phyloP scores from a whole-genome alignment of 2,329 filamentous ascomycete species.

The Trichoderma arundinaceum region DNA sequence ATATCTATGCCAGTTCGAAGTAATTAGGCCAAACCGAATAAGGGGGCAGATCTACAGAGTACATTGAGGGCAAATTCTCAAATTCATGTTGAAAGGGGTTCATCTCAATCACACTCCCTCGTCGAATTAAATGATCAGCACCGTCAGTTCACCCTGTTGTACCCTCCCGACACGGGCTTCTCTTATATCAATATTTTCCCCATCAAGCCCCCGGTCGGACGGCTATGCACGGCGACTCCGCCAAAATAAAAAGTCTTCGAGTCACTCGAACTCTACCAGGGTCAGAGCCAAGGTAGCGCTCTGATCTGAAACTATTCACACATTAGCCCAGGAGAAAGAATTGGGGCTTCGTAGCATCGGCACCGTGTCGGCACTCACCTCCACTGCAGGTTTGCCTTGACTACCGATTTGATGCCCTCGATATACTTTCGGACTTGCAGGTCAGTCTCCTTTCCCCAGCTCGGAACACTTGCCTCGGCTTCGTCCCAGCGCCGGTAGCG shows the following conservation, averaged over 20 bases:
- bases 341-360: too few species aligned
- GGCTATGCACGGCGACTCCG: background rate
- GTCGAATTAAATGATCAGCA: too few species aligned
- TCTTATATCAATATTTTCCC: too few species aligned
- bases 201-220: too few species aligned
- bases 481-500: conserved; percentile 35
- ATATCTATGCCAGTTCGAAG: too few species aligned
- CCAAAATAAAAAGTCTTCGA: conserved; percentile 18
- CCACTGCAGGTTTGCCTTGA: conserved; percentile 35
- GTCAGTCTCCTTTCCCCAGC: conserved; percentile 31
- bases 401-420: conserved; percentile 37
- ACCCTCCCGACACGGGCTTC: too few species aligned
- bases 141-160: too few species aligned
- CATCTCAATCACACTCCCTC: too few species aligned
- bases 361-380: conserved; percentile 8
- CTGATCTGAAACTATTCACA: conserved; percentile 31
- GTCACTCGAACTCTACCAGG: conserved; percentile 25
- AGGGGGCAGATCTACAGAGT: too few species aligned
- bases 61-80: too few species aligned
- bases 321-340: background rate
- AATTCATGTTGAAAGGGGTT: too few species aligned
- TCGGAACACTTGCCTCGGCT: conserved; percentile 31
- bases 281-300: conserved; percentile 31
- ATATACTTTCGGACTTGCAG: conserved; percentile 34
- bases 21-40: too few species aligned